Conservation (phyloP, 352 stramenopile species). For the Pilasporangium apinafurcum region DNA sequence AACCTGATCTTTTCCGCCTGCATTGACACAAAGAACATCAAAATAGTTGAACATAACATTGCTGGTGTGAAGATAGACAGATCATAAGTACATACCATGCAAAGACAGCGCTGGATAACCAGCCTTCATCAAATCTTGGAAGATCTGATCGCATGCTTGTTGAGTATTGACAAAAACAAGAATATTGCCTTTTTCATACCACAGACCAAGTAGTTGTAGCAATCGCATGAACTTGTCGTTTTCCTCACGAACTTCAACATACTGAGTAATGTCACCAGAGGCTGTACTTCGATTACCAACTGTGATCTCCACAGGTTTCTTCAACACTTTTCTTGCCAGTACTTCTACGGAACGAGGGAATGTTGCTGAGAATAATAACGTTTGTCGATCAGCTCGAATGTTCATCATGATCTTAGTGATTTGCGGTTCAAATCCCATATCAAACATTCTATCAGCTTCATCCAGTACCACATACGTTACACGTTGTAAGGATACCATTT, state of each 20-base stretch:
- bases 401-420: conserved; percentile 96
- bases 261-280: conserved; percentile 96
- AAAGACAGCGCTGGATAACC: conserved; percentile 96
- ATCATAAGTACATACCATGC: conserved; percentile 68
- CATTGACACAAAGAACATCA: conserved; percentile 6
- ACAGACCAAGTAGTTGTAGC: conserved; percentile 94
- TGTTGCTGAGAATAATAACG: conserved; percentile 97
- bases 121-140: conserved; percentile 95
- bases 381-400: conserved; percentile 88
- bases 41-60: background rate
- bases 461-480: conserved; percentile 99
- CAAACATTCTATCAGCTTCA: conserved; percentile 99
- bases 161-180: conserved; percentile 99
- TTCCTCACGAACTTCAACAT: conserved; percentile 98
- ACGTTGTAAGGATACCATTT: conserved; percentile 93
- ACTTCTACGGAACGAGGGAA: conserved; percentile 93
- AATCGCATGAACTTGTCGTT: conserved; percentile 98
- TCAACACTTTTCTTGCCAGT: conserved; percentile 86
- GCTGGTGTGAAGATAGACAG: background rate
- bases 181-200: conserved; percentile 96
- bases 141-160: conserved; percentile 94
- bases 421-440: conserved; percentile 99
- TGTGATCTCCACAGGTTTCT: conserved; percentile 96
- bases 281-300: conserved; percentile 93
- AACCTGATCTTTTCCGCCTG: conserved; percentile 97